Evolutionary conservation across 306 rosid species (phyloP), one percentile per base, ranked within the genome.

Genomic region (Hippophae gyantsensis): DNA sequence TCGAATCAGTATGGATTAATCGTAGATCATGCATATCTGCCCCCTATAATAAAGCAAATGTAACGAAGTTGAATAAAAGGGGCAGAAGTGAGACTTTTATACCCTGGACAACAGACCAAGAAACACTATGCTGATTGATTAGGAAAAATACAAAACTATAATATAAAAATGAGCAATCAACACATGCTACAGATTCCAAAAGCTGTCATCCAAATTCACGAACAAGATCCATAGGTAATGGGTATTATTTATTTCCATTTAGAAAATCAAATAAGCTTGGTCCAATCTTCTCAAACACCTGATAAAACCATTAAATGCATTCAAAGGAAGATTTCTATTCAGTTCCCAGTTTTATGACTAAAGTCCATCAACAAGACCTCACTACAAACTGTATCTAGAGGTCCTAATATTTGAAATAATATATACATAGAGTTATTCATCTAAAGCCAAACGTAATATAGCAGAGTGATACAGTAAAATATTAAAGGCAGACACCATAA

Each of bases 251-350:
- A 86, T 87, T 87, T 87, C 84, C 84, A 83, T 85, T 84, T 63
- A 87, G 93, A 81, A 87, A 84, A 87, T 87, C 93, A 68, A 84
- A 87, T 82, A 87, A 80, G 82, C 95, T 87, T 72, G 95, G 87
- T 69, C 95, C 95, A 87, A 87, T 93, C 88, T 82, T 87, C 95
- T 87, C 95, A 87, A 87, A 87, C 54, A 87, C 95, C 95, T 87
- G 93, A 82, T 78, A 50, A 80, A 79, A 82, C 80, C 89, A 84
- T 84, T 84, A 78, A 76, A 84, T 84, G 38, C 38, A 27, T 27
- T 27, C 38, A 27, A 27, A 27, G 38, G 38, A 27, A 27, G 38
- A 3, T 27, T 27, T 27, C 38, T 27, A 3, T 27, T 27, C 38
- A 27, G 38, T 27, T 27, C 38, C 1, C 38, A 27, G 38, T 27